phyloP scores from a whole-genome alignment of 768 basidiomycete genomes.

The Phylloporus scabripes region DNA sequence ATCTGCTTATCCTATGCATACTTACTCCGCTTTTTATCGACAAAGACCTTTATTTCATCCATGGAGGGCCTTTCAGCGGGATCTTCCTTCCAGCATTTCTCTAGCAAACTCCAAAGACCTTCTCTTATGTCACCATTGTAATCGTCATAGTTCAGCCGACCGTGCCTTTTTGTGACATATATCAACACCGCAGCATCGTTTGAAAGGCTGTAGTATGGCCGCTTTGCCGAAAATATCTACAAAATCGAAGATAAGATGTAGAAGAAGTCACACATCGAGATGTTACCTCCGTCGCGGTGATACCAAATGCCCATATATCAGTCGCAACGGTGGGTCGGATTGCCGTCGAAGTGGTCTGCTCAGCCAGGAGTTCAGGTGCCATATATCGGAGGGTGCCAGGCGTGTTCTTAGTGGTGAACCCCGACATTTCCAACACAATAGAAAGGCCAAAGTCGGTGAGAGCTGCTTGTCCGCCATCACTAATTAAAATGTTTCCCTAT shows the following conservation, averaged over 20 bases:
- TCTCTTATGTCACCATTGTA: constrained; percentile 16
- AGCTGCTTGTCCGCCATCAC: constrained; percentile 27
- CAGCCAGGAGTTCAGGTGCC: constrained; percentile 32
- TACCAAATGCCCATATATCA: constrained; percentile 36
- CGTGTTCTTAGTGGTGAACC: constrained; percentile 33
- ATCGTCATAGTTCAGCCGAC: constrained; percentile 15
- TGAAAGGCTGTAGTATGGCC: constrained; percentile 16
- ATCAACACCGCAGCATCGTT: constrained; percentile 17
- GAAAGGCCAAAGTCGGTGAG: constrained; percentile 40
- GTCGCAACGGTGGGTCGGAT: constrained; percentile 22
- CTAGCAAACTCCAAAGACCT: constrained; percentile 17
- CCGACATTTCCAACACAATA: constrained; percentile 30
- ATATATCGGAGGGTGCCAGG: constrained; percentile 39
- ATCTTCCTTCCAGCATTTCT: constrained; percentile 16
- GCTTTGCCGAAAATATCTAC: constrained; percentile 22
- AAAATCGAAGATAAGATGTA: neutral
- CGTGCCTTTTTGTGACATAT: constrained; percentile 7
- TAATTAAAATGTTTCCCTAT: constrained; percentile 36
- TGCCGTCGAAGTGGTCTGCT: constrained; percentile 9
- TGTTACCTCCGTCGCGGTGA: constrained; percentile 33
- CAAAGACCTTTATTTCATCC: constrained; percentile 10
- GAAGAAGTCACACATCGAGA: neutral
- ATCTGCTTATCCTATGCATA: constrained; percentile 2
- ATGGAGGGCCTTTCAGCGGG: constrained; percentile 12
- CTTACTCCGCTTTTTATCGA: constrained; percentile 17